phyloP scores from a whole-genome alignment of 225 moss, liverwort and hornwort species.

The Asterella californica region DNA sequence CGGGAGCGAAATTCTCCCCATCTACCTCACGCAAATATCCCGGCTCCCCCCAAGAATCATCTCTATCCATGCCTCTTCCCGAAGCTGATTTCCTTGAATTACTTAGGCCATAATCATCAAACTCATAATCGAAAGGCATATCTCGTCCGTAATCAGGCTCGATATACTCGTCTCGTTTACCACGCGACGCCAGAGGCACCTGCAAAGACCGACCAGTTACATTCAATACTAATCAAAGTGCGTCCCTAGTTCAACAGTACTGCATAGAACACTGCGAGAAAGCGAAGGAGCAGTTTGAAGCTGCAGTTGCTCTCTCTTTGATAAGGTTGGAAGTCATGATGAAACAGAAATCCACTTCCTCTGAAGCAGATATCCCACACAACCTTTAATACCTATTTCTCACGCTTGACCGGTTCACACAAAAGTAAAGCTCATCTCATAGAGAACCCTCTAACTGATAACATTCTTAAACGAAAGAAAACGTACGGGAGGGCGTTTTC shows the following conservation, averaged over 20 bases:
- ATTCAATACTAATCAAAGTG: not conserved
- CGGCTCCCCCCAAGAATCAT: conserved; percentile 64
- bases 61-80: conserved; percentile 48
- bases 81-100: conserved; percentile 46
- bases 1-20: conserved; percentile 50
- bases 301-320: not conserved
- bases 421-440: not conserved
- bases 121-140: conserved; percentile 48
- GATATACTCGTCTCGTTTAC: conserved; percentile 55
- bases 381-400: not conserved
- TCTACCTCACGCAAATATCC: conserved; percentile 66
- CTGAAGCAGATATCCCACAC: not conserved
- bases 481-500: conserved; percentile 58
- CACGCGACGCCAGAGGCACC: conserved; percentile 40
- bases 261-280: not conserved
- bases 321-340: not conserved
- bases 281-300: not conserved
- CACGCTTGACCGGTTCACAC: not conserved
- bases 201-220: conserved; percentile 14
- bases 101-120: conserved; percentile 51
- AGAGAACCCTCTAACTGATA: not conserved
- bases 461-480: conserved; percentile 15
- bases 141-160: conserved; percentile 55
- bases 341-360: too few relatives aligned
- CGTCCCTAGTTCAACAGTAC: not conserved